A percentile compares a stretch with the other conserved stretches of the same genome.
These are phyloP conservation scores for Amoebophrya sp. DNA, from an alignment of 169 alveolate species.

Conservation along the genomic window DNA sequence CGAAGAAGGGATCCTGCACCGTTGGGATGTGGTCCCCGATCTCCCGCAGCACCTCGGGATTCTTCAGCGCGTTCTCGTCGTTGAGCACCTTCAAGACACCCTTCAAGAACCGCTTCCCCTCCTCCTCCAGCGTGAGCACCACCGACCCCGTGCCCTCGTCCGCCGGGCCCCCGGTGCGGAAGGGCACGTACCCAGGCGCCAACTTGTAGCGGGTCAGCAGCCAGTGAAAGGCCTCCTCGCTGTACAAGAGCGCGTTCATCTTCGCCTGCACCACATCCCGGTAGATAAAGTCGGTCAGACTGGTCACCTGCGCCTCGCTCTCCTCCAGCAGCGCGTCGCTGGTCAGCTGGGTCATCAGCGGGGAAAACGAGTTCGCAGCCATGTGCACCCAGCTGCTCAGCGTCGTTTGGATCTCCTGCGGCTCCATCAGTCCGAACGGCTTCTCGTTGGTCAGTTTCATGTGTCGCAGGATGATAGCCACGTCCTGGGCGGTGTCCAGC, in stretches of 20 bases:
- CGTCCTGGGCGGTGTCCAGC: background rate
- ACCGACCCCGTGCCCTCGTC: too few species aligned
- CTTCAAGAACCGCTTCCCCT: background rate
- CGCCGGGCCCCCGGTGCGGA: too few species aligned
- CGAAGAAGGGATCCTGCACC: background rate
- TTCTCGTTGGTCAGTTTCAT: background rate
- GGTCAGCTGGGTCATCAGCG: background rate
- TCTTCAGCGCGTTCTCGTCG: background rate
- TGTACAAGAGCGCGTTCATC: background rate
- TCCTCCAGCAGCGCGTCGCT: background rate
- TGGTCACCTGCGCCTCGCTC: too few species aligned
- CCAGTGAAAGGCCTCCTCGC: background rate
- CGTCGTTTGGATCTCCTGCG: background rate
- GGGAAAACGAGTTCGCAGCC: background rate
- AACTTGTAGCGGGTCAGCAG: background rate
- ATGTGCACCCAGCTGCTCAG: background rate
- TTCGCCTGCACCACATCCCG: background rate
- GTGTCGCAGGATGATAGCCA: background rate
- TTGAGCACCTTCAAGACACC: background rate
- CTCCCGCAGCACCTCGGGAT: background rate
- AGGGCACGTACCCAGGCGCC: background rate
- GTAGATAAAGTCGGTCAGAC: background rate
- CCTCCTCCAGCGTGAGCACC: background rate
- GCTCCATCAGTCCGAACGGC: conserved; percentile 8
- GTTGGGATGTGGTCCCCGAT: background rate